Evolutionary conservation across 139 green algal genomes (phyloP), one percentile per base, ranked within the genome.

Genomic region (Coelastrella sp.): DNA sequence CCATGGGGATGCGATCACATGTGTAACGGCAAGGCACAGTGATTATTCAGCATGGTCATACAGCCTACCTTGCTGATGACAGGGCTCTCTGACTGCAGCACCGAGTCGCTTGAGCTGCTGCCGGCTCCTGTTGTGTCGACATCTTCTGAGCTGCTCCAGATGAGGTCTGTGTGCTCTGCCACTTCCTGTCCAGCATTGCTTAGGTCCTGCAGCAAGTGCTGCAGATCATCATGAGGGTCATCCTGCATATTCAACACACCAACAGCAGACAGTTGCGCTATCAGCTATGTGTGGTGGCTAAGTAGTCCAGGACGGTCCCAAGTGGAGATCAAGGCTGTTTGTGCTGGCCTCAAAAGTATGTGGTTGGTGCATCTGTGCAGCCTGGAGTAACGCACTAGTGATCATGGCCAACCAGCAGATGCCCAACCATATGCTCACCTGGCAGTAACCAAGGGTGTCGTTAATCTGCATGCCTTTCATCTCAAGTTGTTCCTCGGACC

Each of bases 111-210:
- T 75, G 57, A 89, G 70, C 72, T 89, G 85, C 70, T 73, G n/a
- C 56, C 72, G 11, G 9, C 58, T 20, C 15, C 10, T 49, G 27
- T 24, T 6, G 15, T 35, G 6, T 14, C 27, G 11, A 70, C 25
- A 49, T 89, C 84, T 35, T 89, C 68, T n/a, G 19, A 56, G 22
- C 70, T 89, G 85, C 72, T 75, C 85, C 85, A 89, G 85, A 89
- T 83, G 70, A 83, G 72, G 56, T 72, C 85, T 17, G 85, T 82
- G 58, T 60, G 20, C 57, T 89, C 49, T 35, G 78, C 20, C 72
- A 89, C 49, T 6, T 27, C 24, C 57, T 72, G 15, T n/a, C 85
- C 72, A 27, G 68, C 68, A 19, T 61, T 61, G 57, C 72, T 82
- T 11, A 89, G 72, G 72, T 82, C 85, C 12, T 82, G 72, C 72